Conservation (phyloP, 2,329 filamentous ascomycete genomes). For the Aureobasidium sp. region DNA sequence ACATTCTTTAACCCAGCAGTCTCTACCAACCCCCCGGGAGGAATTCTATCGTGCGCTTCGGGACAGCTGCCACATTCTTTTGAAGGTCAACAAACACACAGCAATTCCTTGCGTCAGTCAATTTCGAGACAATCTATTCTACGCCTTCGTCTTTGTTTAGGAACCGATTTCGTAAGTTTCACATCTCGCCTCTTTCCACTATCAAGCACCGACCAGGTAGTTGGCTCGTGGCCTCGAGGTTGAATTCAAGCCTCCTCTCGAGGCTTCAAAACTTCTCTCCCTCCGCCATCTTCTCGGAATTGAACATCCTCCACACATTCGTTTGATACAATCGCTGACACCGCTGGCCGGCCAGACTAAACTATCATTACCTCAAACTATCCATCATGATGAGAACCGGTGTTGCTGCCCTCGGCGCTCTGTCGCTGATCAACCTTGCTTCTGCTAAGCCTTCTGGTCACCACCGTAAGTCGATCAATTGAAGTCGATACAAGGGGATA, state of each 20-base stretch:
- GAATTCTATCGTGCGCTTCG: slow-evolving; percentile 7
- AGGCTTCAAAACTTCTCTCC: slow-evolving; percentile 9
- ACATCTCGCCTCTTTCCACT: neutral
- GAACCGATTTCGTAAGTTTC: slow-evolving; percentile 6
- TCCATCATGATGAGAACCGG: slow-evolving; percentile 12
- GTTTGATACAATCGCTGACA: slow-evolving; percentile 9
- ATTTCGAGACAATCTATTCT: slow-evolving; percentile 11
- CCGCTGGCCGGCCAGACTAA: slow-evolving; percentile 11
- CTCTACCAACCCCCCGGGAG: slow-evolving; percentile 6
- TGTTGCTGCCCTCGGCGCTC: slow-evolving; percentile 11
- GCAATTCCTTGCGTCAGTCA: slow-evolving; percentile 4
- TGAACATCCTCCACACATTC: slow-evolving; percentile 6
- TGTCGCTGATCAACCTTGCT: slow-evolving; percentile 23
- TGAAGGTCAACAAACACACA: slow-evolving; percentile 8
- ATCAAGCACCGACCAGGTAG: neutral
- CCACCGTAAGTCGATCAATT: slow-evolving; percentile 20
- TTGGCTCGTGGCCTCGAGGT: neutral
- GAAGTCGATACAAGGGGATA: neutral
- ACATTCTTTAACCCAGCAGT: slow-evolving; percentile 7
- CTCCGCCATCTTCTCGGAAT: neutral
- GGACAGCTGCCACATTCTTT: slow-evolving; percentile 12
- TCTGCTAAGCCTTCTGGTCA: slow-evolving; percentile 29
- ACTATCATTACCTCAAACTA: neutral
- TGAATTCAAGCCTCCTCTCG: neutral
- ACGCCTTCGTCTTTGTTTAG: slow-evolving; percentile 10